Conservation (phyloP, 1,139 yeast species). For the Nadsonia commutata region DNA sequence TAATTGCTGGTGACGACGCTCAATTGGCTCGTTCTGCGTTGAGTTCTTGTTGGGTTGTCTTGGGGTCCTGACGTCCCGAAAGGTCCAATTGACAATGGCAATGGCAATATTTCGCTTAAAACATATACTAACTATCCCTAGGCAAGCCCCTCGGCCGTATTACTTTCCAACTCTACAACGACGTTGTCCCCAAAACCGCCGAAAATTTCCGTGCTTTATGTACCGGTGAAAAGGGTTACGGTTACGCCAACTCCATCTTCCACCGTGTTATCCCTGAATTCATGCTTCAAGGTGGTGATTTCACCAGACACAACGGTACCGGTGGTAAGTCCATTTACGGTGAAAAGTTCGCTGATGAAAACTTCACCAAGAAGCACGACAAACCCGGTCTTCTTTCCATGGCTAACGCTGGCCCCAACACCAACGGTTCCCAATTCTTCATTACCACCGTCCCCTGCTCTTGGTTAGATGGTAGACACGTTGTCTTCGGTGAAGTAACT, state of each 20-base stretch:
- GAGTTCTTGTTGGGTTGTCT: no score
- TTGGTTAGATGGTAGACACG: slow-evolving; percentile 99
- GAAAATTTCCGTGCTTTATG: slow-evolving; percentile 95
- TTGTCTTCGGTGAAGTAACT: slow-evolving; percentile 92
- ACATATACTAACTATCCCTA: slow-evolving; percentile 7
- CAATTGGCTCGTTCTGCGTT: not conserved
- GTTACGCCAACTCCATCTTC: slow-evolving; percentile 83
- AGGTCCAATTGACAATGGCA: no score
- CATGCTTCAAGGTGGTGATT: slow-evolving; percentile 99
- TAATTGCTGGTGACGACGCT: slow-evolving; percentile 8
- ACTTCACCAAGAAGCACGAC: slow-evolving; percentile 73
- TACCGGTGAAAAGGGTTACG: slow-evolving; percentile 97
- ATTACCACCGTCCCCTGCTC: slow-evolving; percentile 91
- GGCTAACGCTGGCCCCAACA: slow-evolving; percentile 99
- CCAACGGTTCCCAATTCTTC: slow-evolving; percentile 99
- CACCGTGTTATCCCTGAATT: slow-evolving; percentile 97
- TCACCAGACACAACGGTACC: slow-evolving; percentile 60
- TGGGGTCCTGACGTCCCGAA: no score
- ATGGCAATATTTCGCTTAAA: no score
- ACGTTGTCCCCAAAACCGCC: slow-evolving; percentile 90
- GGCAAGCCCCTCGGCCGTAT: slow-evolving; percentile 55
- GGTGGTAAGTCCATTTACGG: slow-evolving; percentile 99
- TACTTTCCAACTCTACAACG: slow-evolving; percentile 74
- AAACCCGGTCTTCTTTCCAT: slow-evolving; percentile 92
- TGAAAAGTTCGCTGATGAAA: slow-evolving; percentile 87